Evolutionary conservation across 164 flowering plant genomes (phyloP).

Genomic region (Cinnamomum chago): DNA sequence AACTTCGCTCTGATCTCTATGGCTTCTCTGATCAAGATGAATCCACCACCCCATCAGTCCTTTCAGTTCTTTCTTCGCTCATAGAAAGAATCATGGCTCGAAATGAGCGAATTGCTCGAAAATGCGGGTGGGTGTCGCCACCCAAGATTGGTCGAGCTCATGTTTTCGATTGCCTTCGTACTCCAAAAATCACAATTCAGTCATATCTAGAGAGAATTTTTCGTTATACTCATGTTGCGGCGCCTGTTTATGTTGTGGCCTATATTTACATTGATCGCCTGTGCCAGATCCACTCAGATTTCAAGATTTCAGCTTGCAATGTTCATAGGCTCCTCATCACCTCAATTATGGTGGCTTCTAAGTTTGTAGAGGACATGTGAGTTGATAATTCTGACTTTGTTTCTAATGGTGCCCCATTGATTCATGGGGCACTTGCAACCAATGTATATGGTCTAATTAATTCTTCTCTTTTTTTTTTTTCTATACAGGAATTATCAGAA

Average conservation of each 20-base stretch:
- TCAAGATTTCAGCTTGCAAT: slow-evolving; percentile 52
- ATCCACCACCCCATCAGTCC: slow-evolving; percentile 53
- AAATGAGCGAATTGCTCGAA: slow-evolving; percentile 47
- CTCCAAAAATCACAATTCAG: slow-evolving; percentile 68
- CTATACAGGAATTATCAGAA: slow-evolving; percentile 79
- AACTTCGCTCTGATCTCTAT: slow-evolving; percentile 64
- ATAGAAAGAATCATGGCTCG: slow-evolving; percentile 68
- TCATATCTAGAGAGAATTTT: slow-evolving; percentile 77
- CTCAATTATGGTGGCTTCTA: slow-evolving; percentile 86
- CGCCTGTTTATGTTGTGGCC: slow-evolving; percentile 80
- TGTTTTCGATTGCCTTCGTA: slow-evolving; percentile 50
- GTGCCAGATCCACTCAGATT: slow-evolving; percentile 55
- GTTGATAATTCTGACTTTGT: slow-evolving; percentile 10
- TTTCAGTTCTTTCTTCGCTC: slow-evolving; percentile 80
- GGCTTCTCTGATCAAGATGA: slow-evolving; percentile 43
- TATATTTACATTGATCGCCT: slow-evolving; percentile 78
- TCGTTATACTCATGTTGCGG: slow-evolving; percentile 60
- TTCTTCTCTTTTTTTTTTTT: background rate
- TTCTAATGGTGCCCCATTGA: background rate
- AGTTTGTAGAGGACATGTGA: slow-evolving; percentile 88
- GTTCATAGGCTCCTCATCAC: slow-evolving; percentile 85
- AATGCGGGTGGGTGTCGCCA: slow-evolving; percentile 17
- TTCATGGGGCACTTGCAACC: background rate
- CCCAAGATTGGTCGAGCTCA: slow-evolving; percentile 18
- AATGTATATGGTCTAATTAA: background rate